Evolutionary conservation across 108 stramenopile species (phyloP), one percentile per base, ranked within the genome.

Genomic region (Cyclostephanos invisitatus): DNA sequence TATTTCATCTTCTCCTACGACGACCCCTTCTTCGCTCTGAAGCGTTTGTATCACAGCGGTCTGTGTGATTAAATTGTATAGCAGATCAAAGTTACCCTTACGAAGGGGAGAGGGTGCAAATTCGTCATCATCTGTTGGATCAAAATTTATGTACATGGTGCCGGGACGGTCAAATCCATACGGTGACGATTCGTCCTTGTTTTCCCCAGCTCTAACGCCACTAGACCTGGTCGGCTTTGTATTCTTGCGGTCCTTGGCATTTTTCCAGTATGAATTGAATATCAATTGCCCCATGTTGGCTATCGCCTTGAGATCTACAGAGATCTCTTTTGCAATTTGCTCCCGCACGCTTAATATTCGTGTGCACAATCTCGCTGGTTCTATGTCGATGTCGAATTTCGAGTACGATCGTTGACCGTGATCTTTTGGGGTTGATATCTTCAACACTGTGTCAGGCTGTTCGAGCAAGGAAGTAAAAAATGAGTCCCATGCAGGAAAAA

Each of bases 81-180:
- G 54, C 46, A 92, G 62, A 73, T 92, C 91, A 61, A 92, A 92
- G 67, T 87, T 92, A 12, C 89, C 86, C 56, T 89, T 87, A 4
- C 91, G 84, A 22, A 87, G 70, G n/a, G 88, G 87, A 44, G 86
- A 87, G 0, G 89, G 81, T 0, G 68, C 74, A 51, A 75, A 56
- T 27, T 40, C 67, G 32, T 61, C 64, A 46, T 77, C 70, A 63
- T 75, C 50, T 12, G 12, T 22, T 15, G 70, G 75, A 62, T 81
- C 80, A 42, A 72, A 81, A 36, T 58, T 73, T n/a, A 81, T 64
- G 28, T 77, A 81, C 60, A 76, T 37, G n/a, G 55, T 15, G 15
- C 70, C 24, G 6, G 75, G 75, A 24, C 75, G 69, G 49, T 81
- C 71, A 42, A 77, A 77, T 35, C 70, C 75, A 51, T 56, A 57